These are phyloP conservation scores for Erythrobasidium hasegawianum DNA, from an alignment of 1,284 basidiomycete species.

Conservation along the genomic window DNA sequence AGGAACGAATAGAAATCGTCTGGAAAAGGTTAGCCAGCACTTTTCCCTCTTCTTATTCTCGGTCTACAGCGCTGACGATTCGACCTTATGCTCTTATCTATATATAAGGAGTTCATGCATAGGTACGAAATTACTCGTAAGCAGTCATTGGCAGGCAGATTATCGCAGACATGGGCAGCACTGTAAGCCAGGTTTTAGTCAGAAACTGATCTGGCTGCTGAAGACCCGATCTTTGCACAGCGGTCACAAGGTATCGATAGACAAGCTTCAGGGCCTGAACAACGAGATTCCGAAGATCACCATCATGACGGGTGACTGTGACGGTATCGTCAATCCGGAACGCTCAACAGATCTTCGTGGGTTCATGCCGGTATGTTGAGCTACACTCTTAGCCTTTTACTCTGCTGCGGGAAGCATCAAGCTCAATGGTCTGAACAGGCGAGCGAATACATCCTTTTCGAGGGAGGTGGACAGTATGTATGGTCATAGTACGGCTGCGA, in stretches of 20 bases:
- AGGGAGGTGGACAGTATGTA: slow-evolving; percentile 29
- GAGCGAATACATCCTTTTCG: slow-evolving; percentile 24
- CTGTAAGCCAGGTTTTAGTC: slow-evolving; percentile 14
- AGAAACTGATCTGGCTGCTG: background rate
- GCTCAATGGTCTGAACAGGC: slow-evolving; percentile 3
- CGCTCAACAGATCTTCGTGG: slow-evolving; percentile 61
- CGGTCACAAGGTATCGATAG: slow-evolving; percentile 61
- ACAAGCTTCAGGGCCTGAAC: slow-evolving; percentile 59
- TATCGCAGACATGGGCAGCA: slow-evolving; percentile 72
- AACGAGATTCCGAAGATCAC: slow-evolving; percentile 59
- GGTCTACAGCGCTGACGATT: background rate
- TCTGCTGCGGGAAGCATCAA: background rate
- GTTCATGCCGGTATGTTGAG: slow-evolving; percentile 56
- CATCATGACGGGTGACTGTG: slow-evolving; percentile 71
- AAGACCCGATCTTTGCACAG: background rate
- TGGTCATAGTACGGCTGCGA: too few species aligned
- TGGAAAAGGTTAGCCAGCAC: slow-evolving; percentile 18
- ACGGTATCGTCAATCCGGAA: slow-evolving; percentile 60
- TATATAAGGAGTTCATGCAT: slow-evolving; percentile 54
- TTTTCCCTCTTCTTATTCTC: too few species aligned
- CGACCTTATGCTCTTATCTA: too few species aligned
- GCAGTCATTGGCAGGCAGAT: slow-evolving; percentile 61
- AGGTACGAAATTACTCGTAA: slow-evolving; percentile 60
- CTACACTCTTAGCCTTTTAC: background rate
- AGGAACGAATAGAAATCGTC: slow-evolving; percentile 12